Evolutionary conservation across 2,329 filamentous ascomycete genomes (phyloP).

Genomic region (Fusarium sororula): DNA sequence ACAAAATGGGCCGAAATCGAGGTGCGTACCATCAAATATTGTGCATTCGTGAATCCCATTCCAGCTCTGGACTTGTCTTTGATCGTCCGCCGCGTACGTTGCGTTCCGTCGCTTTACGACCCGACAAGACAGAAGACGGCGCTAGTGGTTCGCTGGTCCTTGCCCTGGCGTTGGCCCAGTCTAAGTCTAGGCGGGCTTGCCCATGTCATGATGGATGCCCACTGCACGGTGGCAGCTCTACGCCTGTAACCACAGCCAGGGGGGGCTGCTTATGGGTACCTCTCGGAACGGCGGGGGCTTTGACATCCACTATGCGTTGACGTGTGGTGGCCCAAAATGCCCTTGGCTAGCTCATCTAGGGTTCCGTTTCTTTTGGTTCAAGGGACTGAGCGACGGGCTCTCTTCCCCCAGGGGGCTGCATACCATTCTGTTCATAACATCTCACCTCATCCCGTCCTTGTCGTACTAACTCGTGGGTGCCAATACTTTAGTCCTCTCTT

Average conservation of each 20-base stretch:
- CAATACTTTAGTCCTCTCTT: conserved; percentile 75
- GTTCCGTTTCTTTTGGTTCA: conserved; percentile 21
- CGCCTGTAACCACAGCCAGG: conserved; percentile 29
- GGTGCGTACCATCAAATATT: conserved; percentile 53
- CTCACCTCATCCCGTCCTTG: conserved; percentile 35
- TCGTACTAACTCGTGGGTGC: conserved; percentile 36
- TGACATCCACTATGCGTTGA: conserved; percentile 26
- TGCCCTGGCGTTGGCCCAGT: background rate
- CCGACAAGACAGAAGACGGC: conserved; percentile 16
- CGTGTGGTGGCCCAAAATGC: conserved; percentile 17
- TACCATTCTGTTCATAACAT: conserved; percentile 40
- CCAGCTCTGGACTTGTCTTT: conserved; percentile 28
- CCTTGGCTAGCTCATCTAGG: conserved; percentile 27
- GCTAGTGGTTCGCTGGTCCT: conserved; percentile 21
- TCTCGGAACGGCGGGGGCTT: conserved; percentile 19
- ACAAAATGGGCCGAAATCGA: conserved; percentile 64
- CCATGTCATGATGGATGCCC: conserved; percentile 4
- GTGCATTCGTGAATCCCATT: conserved; percentile 35
- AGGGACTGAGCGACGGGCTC: conserved; percentile 16
- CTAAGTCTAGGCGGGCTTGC: conserved; percentile 8
- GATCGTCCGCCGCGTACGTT: conserved; percentile 1
- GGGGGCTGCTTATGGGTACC: conserved; percentile 22
- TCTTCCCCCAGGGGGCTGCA: conserved; percentile 20
- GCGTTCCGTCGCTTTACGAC: conserved; percentile 1
- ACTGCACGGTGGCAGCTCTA: conserved; percentile 2